Evolutionary conservation across 2,329 filamentous ascomycete species (phyloP), one percentile per base, ranked within the genome.

Genomic region (Nigrograna mackinnonii): DNA sequence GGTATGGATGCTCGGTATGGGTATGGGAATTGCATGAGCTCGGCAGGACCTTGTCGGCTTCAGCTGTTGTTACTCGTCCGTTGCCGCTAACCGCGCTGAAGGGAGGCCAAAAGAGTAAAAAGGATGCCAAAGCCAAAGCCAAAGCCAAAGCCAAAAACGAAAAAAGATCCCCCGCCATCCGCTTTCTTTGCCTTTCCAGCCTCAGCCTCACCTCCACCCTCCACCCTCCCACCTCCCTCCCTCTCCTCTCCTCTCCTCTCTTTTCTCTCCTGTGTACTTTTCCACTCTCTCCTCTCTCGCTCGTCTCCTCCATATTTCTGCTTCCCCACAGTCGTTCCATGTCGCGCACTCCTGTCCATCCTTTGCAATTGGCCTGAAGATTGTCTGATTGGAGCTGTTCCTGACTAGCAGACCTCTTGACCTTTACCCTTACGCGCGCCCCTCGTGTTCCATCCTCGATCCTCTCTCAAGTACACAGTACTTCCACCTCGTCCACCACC

Each of bases 141-240:
- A n/a, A n/a, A n/a, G n/a, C n/a, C n/a, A n/a, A n/a, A n/a, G n/a
- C n/a, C n/a, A n/a, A n/a, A n/a, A n/a, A n/a, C n/a, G n/a, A n/a
- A n/a, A n/a, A n/a, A n/a, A n/a, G n/a, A n/a, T 28, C n/a, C 31
- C 46, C 51, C 47, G 49, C 51, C 54, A 43, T 52, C 47, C 35
- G 40, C 43, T 46, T 54, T 56, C 44, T 30, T 43, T 40, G 42
- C 34, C 44, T 38, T 43, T 16, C 17, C 34, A 36, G 34, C 34
- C 34, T 20, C 34, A 36, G 17, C 34, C 34, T 36, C 34, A 36
- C 6, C 19, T 36, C 7, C 13, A 20, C 13, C 22, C 16, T 33
- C 31, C 9, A 9, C 7, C 16, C 11, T 33, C 31, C 16, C 31
- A 33, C 31, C 18, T 17, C 18, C 6, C 12, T 36, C 12, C 6